Evolutionary conservation across 352 stramenopile species (phyloP).

Genomic region (Phytopythium delawarense): DNA sequence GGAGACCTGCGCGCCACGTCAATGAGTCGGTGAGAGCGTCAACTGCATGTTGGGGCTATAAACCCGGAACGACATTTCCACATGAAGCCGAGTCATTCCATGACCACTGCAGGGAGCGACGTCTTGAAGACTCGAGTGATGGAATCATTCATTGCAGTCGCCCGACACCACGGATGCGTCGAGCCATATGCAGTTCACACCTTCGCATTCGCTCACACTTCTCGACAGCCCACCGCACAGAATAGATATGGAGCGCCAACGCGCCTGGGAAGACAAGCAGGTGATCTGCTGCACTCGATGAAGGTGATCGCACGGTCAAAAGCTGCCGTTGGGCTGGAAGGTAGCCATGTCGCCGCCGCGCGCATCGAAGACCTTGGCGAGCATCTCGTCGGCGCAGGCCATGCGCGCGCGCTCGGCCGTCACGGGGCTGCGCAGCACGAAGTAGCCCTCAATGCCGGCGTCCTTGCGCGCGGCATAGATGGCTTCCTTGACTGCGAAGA

Average conservation of each 20-base stretch:
- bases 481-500: constrained; percentile 96
- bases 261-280: background rate
- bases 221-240: background rate
- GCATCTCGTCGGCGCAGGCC: constrained; percentile 64
- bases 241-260: background rate
- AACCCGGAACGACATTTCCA: background rate
- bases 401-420: constrained; percentile 84
- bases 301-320: constrained; percentile 13
- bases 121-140: too few species aligned
- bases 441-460: constrained; percentile 52
- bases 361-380: constrained; percentile 65
- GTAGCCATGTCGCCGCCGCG: constrained; percentile 51
- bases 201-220: background rate
- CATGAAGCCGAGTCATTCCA: background rate
- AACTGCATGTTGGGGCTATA: background rate
- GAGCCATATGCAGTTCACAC: too few species aligned
- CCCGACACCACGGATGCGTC: too few species aligned
- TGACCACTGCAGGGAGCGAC: background rate
- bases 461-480: constrained; percentile 82
- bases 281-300: background rate
- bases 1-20: background rate
- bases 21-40: background rate
- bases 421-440: constrained; percentile 72
- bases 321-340: constrained; percentile 66
- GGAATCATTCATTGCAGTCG: too few species aligned